Percentiles rank a stretch among this genome's conserved stretches.
Evolutionary conservation across 176 grass and related monocot species (phyloP).

Genomic region (Melocanna baccifera): DNA sequence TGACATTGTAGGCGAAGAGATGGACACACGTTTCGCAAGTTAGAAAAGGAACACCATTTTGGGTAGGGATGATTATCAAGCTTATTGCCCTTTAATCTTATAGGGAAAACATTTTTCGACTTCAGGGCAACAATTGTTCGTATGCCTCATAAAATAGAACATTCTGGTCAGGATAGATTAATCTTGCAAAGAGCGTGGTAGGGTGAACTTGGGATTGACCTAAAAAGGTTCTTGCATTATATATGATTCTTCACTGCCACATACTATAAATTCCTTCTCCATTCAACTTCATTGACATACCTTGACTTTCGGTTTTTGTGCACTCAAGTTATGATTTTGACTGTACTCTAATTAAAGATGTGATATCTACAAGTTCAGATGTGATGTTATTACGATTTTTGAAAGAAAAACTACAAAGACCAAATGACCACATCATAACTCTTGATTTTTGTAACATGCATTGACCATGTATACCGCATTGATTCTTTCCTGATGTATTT

Average conservation of each 20-base stretch:
- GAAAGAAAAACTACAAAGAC: background rate
- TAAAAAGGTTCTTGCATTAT: background rate
- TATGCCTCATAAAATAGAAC: background rate
- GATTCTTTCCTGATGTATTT: slow-evolving; percentile 31
- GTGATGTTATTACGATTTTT: background rate
- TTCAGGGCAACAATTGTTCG: background rate
- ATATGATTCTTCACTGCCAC: background rate
- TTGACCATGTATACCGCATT: background rate
- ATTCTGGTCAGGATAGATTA: background rate
- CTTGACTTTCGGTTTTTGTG: background rate
- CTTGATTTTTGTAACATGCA: background rate
- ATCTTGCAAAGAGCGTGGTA: background rate
- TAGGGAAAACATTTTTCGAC: background rate
- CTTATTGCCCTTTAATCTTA: background rate
- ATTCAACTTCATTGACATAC: background rate
- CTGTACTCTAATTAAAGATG: background rate
- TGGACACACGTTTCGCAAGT: background rate
- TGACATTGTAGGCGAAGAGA: background rate
- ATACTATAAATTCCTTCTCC: background rate
- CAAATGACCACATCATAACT: background rate
- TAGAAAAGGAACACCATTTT: background rate
- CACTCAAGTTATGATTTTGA: background rate
- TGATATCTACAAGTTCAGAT: background rate
- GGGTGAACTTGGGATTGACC: background rate
- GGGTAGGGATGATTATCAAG: background rate